phyloP scores from a whole-genome alignment of 2,329 filamentous ascomycete species.

The Leptographium galeiforme region DNA sequence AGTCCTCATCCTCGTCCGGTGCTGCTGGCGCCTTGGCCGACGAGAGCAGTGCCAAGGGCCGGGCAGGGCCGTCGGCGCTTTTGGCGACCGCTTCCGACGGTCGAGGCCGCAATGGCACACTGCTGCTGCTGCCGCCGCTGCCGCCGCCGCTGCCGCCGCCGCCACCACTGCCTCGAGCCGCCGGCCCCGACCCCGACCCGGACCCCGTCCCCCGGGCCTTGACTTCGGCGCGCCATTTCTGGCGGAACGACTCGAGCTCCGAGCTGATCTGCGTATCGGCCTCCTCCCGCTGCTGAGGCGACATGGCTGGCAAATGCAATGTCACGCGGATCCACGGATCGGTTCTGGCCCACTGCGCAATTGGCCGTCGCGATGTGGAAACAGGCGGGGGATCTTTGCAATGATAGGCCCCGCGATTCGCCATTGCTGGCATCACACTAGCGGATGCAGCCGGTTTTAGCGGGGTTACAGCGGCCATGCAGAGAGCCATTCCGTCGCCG shows the following conservation, averaged over 20 bases:
- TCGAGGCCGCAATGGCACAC: no score
- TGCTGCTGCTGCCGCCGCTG: not conserved
- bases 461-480: not conserved
- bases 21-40: slow-evolving; percentile 13
- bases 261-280: slow-evolving; percentile 30
- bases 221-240: slow-evolving; percentile 77
- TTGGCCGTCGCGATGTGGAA: not conserved
- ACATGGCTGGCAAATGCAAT: slow-evolving; percentile 2
- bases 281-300: not conserved
- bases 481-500: not conserved
- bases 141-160: not conserved
- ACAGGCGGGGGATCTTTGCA: not conserved
- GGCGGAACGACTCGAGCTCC: slow-evolving; percentile 76
- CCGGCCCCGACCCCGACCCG: not conserved
- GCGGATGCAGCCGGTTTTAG: not conserved
- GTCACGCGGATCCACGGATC: not conserved
- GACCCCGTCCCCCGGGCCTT: slow-evolving; percentile 15
- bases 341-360: not conserved
- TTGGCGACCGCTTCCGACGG: not conserved
- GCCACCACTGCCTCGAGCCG: not conserved
- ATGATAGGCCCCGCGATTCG: not conserved
- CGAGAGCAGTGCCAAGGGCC: slow-evolving; percentile 5
- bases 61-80: not conserved
- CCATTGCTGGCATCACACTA: not conserved
- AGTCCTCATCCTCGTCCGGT: slow-evolving; percentile 24